Evolutionary conservation across 495 filamentous ascomycete genomes (phyloP).

Genomic region (Podospora pseudocomata): DNA sequence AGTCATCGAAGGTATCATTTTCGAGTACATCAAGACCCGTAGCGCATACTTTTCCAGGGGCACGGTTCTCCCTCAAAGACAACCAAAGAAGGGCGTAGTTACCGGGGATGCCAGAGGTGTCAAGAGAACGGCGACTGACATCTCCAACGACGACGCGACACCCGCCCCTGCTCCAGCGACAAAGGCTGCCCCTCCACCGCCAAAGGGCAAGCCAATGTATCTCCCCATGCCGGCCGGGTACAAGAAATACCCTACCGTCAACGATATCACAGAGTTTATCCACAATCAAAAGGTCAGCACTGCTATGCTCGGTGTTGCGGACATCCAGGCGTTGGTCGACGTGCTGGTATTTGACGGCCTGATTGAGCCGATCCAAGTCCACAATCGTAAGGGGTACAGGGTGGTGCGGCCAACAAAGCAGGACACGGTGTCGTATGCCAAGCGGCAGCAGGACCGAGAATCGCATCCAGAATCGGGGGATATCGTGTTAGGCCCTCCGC

Average conservation of each 20-base stretch:
- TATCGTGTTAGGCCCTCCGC: conserved; percentile 35
- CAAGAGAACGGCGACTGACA: conserved; percentile 44
- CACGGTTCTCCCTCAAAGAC: conserved; percentile 16
- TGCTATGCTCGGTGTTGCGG: conserved; percentile 61
- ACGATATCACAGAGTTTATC: conserved; percentile 67
- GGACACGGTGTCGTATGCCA: conserved; percentile 32
- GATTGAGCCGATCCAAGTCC: conserved; percentile 54
- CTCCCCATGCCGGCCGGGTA: conserved; percentile 69
- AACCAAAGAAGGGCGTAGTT: conserved; percentile 45
- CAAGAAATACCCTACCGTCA: conserved; percentile 69
- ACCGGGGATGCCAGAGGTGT: conserved; percentile 23
- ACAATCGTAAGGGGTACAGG: conserved; percentile 41
- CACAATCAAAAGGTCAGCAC: conserved; percentile 60
- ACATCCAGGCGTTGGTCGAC: conserved; percentile 77
- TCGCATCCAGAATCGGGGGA: conserved; percentile 28
- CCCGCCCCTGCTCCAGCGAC: conserved; percentile 2
- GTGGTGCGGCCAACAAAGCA: conserved; percentile 48
- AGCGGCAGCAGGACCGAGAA: conserved; percentile 42
- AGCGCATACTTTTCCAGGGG: conserved; percentile 57
- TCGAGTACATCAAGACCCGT: conserved; percentile 63
- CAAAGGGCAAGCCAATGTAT: conserved; percentile 16
- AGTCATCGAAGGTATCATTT: conserved; percentile 60
- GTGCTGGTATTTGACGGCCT: conserved; percentile 82
- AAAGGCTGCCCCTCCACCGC: conserved; percentile 26
- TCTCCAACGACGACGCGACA: conserved; percentile 38